phyloP scores from a whole-genome alignment of 2,329 filamentous ascomycete species.

The Phaeophleospora eucalypticola region DNA sequence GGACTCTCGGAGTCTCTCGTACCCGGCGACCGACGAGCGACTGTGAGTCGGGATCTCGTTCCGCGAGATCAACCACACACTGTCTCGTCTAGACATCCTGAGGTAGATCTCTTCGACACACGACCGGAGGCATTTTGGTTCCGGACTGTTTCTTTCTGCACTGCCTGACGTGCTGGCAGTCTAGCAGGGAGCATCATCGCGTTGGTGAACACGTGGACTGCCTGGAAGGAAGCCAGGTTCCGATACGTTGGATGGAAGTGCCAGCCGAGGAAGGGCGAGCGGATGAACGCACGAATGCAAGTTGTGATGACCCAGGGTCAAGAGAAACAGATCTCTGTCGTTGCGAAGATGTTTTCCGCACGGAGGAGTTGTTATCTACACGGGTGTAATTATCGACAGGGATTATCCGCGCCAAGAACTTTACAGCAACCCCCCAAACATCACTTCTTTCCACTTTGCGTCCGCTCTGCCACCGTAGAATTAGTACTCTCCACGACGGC shows the following conservation, averaged over 20 bases:
- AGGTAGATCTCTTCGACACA: too few relatives aligned
- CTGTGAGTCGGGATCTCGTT: neutral
- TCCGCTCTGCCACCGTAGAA: too few relatives aligned
- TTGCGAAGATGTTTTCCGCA: neutral
- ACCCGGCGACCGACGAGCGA: neutral
- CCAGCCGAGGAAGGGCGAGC: neutral
- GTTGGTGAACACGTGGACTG: neutral
- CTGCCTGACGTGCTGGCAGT: too few relatives aligned
- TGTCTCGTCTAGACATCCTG: too few relatives aligned
- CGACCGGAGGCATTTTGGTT: too few relatives aligned
- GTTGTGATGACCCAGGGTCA: neutral
- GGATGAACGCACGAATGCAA: neutral
- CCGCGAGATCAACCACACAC: too few relatives aligned
- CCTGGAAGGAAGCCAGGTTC: neutral
- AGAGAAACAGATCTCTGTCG: neutral
- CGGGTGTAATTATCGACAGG: neutral
- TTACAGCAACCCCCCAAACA: neutral
- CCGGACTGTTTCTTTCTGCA: too few relatives aligned
- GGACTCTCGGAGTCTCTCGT: too few relatives aligned
- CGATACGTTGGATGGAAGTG: neutral
- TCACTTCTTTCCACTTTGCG: too few relatives aligned
- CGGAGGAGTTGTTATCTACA: neutral
- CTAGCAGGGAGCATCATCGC: neutral
- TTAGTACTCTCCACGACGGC: too few relatives aligned
- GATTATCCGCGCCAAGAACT: neutral